Conservation (phyloP, 75 land plant genomes). For the Cryptomeria japonica region DNA sequence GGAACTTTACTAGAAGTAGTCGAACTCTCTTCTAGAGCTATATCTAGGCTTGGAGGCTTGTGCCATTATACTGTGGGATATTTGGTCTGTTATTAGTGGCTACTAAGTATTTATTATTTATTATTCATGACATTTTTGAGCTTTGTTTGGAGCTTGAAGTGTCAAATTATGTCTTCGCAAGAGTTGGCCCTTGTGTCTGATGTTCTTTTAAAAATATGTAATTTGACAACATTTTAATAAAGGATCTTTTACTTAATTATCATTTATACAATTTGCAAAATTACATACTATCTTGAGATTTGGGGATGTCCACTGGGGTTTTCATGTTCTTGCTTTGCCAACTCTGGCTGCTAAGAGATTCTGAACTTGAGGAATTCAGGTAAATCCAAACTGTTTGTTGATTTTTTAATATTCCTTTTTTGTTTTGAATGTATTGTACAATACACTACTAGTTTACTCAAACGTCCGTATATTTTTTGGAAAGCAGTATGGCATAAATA, state of each 20-base stretch:
- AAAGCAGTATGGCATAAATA: not conserved
- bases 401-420: not conserved
- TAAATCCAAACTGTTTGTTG: not conserved
- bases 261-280: not conserved
- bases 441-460: not conserved
- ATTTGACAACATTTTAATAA: not conserved
- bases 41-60: constrained; percentile 6
- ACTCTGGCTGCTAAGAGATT: not conserved
- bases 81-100: not conserved
- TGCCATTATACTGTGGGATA: not conserved
- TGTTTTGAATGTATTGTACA: not conserved
- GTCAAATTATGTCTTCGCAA: constrained; percentile 5
- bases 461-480: not conserved
- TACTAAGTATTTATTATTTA: not conserved
- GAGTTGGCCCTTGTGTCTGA: not conserved
- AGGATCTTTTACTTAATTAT: not conserved
- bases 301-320: not conserved
- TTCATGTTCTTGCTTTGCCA: too few species aligned
- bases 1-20: constrained; percentile 4
- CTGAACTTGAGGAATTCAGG: not conserved
- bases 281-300: not conserved
- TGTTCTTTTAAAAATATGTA: not conserved
- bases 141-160: constrained; percentile 11
- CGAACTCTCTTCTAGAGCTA: constrained; percentile 10
- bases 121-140: constrained; percentile 1